Percentiles rank a stretch among this genome's conserved stretches.
These are phyloP conservation scores for Skeletonema costatum DNA, from an alignment of 108 stramenopile genomes.

Conservation along the genomic window DNA sequence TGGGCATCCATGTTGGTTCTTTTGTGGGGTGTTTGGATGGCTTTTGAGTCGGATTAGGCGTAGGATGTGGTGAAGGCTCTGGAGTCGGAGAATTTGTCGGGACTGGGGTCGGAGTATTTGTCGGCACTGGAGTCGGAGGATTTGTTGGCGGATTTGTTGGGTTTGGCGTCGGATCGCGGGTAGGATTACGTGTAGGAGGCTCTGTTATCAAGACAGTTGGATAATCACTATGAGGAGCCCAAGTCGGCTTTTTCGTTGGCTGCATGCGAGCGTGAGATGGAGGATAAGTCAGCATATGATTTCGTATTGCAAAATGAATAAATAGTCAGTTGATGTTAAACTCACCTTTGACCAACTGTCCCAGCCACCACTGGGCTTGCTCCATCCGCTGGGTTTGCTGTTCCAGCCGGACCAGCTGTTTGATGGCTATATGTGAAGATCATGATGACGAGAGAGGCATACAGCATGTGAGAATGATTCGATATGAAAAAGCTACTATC, in stretches of 20 bases:
- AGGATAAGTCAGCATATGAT: neutral
- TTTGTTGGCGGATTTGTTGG: too few relatives aligned
- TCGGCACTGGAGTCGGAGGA: neutral
- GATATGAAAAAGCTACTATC: neutral
- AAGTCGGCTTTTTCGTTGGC: too few relatives aligned
- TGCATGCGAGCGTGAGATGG: neutral
- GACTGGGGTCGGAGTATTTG: neutral
- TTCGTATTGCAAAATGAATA: neutral
- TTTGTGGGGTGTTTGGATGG: neutral
- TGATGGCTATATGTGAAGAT: neutral
- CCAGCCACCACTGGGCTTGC: neutral
- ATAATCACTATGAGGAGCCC: too few relatives aligned
- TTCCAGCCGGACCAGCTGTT: neutral
- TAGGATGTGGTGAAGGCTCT: neutral
- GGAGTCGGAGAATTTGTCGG: neutral
- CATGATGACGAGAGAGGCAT: neutral
- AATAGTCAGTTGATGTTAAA: neutral
- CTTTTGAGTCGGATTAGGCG: neutral
- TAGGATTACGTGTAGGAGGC: too few relatives aligned
- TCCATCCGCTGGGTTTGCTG: neutral
- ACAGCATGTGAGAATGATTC: neutral
- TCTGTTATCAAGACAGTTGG: too few relatives aligned
- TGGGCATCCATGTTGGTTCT: neutral
- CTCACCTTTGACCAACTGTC: neutral
- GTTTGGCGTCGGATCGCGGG: too few relatives aligned